Evolutionary conservation across 352 stramenopile genomes (phyloP).

Genomic region (Pythium aquatile): DNA sequence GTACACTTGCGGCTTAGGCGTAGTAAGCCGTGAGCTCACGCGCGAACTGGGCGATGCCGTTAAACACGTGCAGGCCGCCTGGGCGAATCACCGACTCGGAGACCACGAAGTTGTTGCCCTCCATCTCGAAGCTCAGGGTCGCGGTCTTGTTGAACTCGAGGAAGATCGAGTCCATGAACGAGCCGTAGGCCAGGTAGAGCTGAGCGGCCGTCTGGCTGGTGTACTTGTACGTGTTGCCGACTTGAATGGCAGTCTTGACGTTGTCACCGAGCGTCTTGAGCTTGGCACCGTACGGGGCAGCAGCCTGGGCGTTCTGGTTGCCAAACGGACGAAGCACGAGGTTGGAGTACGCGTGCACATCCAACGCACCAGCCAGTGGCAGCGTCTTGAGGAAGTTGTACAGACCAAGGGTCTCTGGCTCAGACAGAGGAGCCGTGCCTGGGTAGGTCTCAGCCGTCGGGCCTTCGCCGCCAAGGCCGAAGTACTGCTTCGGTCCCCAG

Average conservation of each 20-base stretch:
- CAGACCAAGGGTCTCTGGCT: neutral
- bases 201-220: slow-evolving; percentile 8
- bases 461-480: neutral
- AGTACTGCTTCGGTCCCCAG: neutral
- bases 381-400: neutral
- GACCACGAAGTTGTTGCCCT: neutral
- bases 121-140: slow-evolving; percentile 1
- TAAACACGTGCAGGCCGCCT: slow-evolving; percentile 1
- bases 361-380: neutral
- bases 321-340: slow-evolving; percentile 26
- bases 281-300: slow-evolving; percentile 24
- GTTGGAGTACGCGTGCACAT: neutral
- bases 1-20: neutral
- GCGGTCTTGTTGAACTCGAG: neutral
- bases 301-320: slow-evolving; percentile 8
- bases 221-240: slow-evolving; percentile 2
- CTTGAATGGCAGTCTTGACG: slow-evolving; percentile 2
- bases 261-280: slow-evolving; percentile 23
- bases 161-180: neutral
- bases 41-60: slow-evolving; percentile 20
- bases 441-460: neutral
- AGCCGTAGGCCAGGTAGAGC: slow-evolving; percentile 1
- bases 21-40: neutral
- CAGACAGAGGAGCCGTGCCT: neutral
- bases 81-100: slow-evolving; percentile 4